A percentile compares a stretch with the other conserved stretches of the same genome.
phyloP scores from a whole-genome alignment of 495 filamentous ascomycete genomes.

The Penicillium bialowiezense region DNA sequence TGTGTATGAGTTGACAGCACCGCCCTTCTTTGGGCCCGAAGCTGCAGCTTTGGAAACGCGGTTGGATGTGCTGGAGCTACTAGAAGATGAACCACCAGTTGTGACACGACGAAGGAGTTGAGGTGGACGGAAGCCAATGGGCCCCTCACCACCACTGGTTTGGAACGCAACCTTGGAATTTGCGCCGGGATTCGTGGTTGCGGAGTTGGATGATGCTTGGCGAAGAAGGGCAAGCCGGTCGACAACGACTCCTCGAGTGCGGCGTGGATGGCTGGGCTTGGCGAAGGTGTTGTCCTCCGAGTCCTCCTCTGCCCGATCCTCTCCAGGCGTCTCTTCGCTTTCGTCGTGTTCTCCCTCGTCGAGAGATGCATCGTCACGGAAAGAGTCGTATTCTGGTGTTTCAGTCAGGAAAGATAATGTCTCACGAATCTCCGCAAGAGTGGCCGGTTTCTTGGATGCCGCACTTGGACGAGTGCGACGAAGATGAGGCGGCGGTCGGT shows the following conservation, averaged over 20 bases:
- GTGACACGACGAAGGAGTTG: slow-evolving; percentile 76
- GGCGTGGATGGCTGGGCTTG: slow-evolving; percentile 45
- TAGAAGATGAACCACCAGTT: slow-evolving; percentile 51
- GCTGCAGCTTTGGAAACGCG: slow-evolving; percentile 38
- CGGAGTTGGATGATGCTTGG: slow-evolving; percentile 53
- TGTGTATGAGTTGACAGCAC: slow-evolving; percentile 76
- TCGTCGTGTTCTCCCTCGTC: slow-evolving; percentile 38
- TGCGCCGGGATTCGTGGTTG: slow-evolving; percentile 40
- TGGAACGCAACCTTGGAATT: slow-evolving; percentile 62
- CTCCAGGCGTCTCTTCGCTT: slow-evolving; percentile 37
- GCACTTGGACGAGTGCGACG: slow-evolving; percentile 59
- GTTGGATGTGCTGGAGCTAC: slow-evolving; percentile 33
- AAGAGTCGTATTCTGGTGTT: slow-evolving; percentile 59
- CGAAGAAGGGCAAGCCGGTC: slow-evolving; percentile 82
- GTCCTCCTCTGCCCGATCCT: slow-evolving; percentile 34
- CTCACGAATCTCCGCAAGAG: slow-evolving; percentile 74
- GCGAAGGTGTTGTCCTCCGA: slow-evolving; percentile 30
- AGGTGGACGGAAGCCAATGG: slow-evolving; percentile 66
- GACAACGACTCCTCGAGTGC: slow-evolving; percentile 57
- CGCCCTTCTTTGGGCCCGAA: slow-evolving; percentile 64
- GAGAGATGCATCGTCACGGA: slow-evolving; percentile 42
- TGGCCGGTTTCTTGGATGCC: slow-evolving; percentile 60
- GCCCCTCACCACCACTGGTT: slow-evolving; percentile 35
- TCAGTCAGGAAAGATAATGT: slow-evolving; percentile 80
- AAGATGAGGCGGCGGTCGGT: slow-evolving; percentile 59